These are phyloP conservation scores for Lodderomyces margitis DNA, from an alignment of 1,139 yeast genomes.

Conservation along the genomic window DNA sequence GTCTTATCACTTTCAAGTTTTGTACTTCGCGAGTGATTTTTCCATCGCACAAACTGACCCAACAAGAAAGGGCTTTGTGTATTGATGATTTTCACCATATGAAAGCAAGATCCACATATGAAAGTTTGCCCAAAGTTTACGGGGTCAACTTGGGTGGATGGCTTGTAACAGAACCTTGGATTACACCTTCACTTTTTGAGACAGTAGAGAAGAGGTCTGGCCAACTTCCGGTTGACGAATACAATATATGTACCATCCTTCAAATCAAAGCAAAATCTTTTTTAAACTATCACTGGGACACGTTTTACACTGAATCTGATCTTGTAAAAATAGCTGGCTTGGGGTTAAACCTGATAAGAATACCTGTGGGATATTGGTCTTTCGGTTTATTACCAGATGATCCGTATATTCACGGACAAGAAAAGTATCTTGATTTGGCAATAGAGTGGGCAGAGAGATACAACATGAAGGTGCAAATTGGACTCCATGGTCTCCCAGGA, in stretches of 20 bases:
- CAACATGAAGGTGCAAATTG: slow-evolving; percentile 21
- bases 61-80: not conserved
- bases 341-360: slow-evolving; percentile 24
- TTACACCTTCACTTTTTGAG: slow-evolving; percentile 24
- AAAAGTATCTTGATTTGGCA: slow-evolving; percentile 23
- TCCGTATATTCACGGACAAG: slow-evolving; percentile 26
- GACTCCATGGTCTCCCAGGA: slow-evolving; percentile 29
- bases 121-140: slow-evolving; percentile 11
- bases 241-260: slow-evolving; percentile 16
- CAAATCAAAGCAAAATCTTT: slow-evolving; percentile 15
- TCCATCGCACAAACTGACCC: not conserved
- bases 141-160: slow-evolving; percentile 31
- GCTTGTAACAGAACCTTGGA: slow-evolving; percentile 31
- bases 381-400: slow-evolving; percentile 20
- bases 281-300: slow-evolving; percentile 21
- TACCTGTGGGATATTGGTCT: slow-evolving; percentile 31
- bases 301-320: slow-evolving; percentile 22
- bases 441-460: slow-evolving; percentile 22
- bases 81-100: not conserved
- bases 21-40: not conserved
- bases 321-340: slow-evolving; percentile 18
- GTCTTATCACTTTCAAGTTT: too few species aligned
- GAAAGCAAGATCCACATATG: not conserved
- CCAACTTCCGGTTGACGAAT: slow-evolving; percentile 23
- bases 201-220: slow-evolving; percentile 13